Base-by-base conservation (phyloP, 2,329 filamentous ascomycete species). In the Myriosclerotinia scirpicola region DNA sequence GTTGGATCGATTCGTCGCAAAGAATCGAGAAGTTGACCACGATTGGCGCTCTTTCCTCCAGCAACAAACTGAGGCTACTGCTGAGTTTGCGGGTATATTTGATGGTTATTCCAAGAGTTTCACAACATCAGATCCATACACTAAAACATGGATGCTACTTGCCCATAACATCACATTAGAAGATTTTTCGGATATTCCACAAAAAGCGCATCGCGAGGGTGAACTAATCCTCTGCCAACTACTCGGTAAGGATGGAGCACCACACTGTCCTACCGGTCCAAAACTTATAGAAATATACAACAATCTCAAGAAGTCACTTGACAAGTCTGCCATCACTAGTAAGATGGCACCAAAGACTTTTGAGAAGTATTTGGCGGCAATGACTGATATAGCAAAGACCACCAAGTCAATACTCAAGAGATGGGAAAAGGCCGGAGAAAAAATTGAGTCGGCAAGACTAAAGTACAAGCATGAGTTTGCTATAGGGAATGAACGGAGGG, bases 11-110 rank as follows among this genome's bases (percentile, higher is more conserved):
- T 38, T 60, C 46, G 5, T 60, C 12, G 20, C 34, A 9, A 50
- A 50, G 30, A 60, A 50, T 26, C 56, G 56, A 22, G 30, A 60
- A 50, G 20, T 48, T 6, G 56, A 60, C 22, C 56, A 60, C 20
- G 44, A n/a, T 22, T 60, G 56, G 56, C 56, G 56, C 34, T 60
- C 56, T 38, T 60, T 60, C 30, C 30, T 60, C 30, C 30, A 26
- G 12, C 56, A 38, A 17, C 56, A 60, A 38, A 26, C 11, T 11
- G 56, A 60, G 38, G 56, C 44, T 6, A 60, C 44, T 9, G 56
- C 56, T 7, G 56, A 38, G 14, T 36, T 60, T 5, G 34, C 56
- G 1, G 56, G 56, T 22, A 22, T 17, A 6, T 50, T 60, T 38
- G 56, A 48, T 50, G 56, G 56, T 1, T 38, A 60, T 20, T 44